Conservation (phyloP, 2,329 filamentous ascomycete genomes). For the Botrytis deweyae region DNA sequence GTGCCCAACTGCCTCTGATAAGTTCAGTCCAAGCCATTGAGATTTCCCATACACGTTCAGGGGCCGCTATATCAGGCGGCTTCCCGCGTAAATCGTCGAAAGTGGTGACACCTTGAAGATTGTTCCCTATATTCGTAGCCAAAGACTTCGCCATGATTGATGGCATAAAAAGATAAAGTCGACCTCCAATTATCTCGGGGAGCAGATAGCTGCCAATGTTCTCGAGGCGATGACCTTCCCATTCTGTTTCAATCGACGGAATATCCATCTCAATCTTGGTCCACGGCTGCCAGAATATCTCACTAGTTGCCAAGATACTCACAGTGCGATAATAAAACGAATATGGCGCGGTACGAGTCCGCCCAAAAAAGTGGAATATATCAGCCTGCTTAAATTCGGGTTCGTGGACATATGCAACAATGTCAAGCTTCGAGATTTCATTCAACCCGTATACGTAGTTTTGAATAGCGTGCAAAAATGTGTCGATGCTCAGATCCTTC, state of each 20-base stretch:
- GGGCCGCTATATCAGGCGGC: background rate
- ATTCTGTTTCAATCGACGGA: background rate
- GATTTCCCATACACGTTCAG: background rate
- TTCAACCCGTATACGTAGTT: background rate
- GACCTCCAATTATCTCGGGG: background rate
- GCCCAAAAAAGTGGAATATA: background rate
- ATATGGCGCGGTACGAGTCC: background rate
- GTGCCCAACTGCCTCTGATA: conserved; percentile 28
- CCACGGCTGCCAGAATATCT: background rate
- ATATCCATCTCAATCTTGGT: conserved; percentile 1
- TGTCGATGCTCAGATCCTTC: background rate
- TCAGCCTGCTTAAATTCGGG: background rate
- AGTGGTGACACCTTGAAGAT: too few species aligned
- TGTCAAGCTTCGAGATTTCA: background rate
- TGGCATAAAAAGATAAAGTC: background rate
- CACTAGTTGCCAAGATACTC: background rate
- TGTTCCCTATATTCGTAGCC: background rate
- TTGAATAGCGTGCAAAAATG: background rate
- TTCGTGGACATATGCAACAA: background rate
- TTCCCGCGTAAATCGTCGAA: background rate
- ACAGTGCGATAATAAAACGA: background rate
- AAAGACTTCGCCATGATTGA: background rate
- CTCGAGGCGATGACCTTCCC: background rate
- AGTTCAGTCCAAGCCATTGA: conserved; percentile 20
- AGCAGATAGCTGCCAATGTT: background rate